A percentile compares a stretch with the other conserved stretches of the same genome.
Conservation (phyloP, 2,329 filamentous ascomycete genomes). For the Venturia effusa region DNA sequence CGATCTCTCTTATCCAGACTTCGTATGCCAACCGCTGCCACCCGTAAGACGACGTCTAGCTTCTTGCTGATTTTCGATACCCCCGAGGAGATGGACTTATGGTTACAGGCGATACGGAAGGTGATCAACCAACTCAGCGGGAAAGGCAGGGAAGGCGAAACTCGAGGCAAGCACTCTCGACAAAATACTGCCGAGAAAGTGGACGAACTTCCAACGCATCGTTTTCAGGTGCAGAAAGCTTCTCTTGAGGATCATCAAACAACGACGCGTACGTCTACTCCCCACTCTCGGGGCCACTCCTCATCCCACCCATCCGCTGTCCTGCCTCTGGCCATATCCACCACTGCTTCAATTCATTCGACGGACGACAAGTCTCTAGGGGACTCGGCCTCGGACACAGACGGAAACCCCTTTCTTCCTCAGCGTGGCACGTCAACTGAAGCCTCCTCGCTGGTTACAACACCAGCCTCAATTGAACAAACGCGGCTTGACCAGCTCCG, state of each 20-base stretch:
- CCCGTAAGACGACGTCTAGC: slow-evolving; percentile 46
- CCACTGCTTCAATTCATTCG: background rate
- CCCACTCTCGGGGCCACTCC: background rate
- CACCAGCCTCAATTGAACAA: slow-evolving; percentile 24
- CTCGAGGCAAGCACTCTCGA: slow-evolving; percentile 20
- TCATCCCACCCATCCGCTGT: background rate
- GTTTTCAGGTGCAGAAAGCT: slow-evolving; percentile 22
- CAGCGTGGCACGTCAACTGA: slow-evolving; percentile 15
- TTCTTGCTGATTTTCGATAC: slow-evolving; percentile 64
- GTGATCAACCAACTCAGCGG: slow-evolving; percentile 63
- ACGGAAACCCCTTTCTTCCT: background rate
- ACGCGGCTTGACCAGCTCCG: slow-evolving; percentile 26
- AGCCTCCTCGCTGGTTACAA: slow-evolving; percentile 24
- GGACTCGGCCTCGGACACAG: background rate
- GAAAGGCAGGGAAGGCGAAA: slow-evolving; percentile 6
- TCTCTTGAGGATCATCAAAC: background rate
- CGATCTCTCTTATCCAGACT: slow-evolving; percentile 57
- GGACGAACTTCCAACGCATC: slow-evolving; percentile 22
- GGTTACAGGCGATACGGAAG: slow-evolving; percentile 57
- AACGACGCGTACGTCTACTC: background rate
- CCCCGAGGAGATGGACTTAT: slow-evolving; percentile 64
- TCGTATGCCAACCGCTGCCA: slow-evolving; percentile 45
- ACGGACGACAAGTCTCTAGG: background rate
- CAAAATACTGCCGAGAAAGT: slow-evolving; percentile 15
- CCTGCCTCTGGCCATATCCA: background rate